Evolutionary conservation across 2,329 filamentous ascomycete genomes (phyloP).

Genomic region (Phialophora macrospora): DNA sequence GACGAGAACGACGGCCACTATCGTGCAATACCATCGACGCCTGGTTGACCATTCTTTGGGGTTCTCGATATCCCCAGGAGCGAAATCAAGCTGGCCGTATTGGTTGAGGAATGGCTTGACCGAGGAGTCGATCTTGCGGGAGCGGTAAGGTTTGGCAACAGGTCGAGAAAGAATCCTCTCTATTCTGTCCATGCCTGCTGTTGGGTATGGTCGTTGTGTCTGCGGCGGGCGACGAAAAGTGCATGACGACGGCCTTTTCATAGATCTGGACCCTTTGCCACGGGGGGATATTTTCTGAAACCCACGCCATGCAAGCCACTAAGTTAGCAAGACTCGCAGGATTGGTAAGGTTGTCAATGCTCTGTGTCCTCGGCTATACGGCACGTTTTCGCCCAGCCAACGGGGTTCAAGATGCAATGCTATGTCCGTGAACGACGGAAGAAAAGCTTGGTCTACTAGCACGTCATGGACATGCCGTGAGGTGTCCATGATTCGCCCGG

Average conservation of each 20-base stretch:
- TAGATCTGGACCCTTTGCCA: slow-evolving; percentile 1
- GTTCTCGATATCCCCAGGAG: slow-evolving; percentile 55
- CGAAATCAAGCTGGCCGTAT: slow-evolving; percentile 59
- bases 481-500: slow-evolving; percentile 1
- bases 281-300: slow-evolving; percentile 3
- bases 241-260: slow-evolving; percentile 3
- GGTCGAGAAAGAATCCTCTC: slow-evolving; percentile 56
- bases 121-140: slow-evolving; percentile 46
- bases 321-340: neutral
- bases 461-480: slow-evolving; percentile 13
- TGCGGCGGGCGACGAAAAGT: neutral
- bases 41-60: slow-evolving; percentile 49
- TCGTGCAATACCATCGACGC: slow-evolving; percentile 51
- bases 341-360: slow-evolving; percentile 13
- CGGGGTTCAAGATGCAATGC: neutral
- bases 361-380: slow-evolving; percentile 21
- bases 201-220: slow-evolving; percentile 45
- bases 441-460: slow-evolving; percentile 15
- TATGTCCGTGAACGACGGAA: slow-evolving; percentile 8
- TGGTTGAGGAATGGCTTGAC: slow-evolving; percentile 54
- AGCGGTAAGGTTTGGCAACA: slow-evolving; percentile 60
- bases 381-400: slow-evolving; percentile 13
- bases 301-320: slow-evolving; percentile 11
- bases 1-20: slow-evolving; percentile 51
- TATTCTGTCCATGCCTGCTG: slow-evolving; percentile 52